Base-by-base conservation (phyloP, 2,329 filamentous ascomycete species). In the Lachnum nothofagi region DNA sequence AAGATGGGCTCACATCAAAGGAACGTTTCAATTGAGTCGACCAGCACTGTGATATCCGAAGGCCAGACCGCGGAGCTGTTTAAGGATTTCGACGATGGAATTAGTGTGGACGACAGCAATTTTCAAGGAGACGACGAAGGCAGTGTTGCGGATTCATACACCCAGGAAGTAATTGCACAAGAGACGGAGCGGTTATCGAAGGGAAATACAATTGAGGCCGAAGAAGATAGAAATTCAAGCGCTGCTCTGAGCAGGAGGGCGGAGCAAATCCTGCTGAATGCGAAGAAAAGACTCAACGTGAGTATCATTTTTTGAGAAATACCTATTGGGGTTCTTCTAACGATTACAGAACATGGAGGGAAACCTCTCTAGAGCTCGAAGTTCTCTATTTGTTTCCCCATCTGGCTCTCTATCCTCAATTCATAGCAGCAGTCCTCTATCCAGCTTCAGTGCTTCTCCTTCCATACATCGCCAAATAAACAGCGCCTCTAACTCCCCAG, bases 251-350 rank as follows among this genome's bases (percentile, higher is more conserved):
- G 88, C 66, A 83, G 85, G 58, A 81, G 89, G 60, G 91, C 91
- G 1, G 91, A 96, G 65, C 77, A 91, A 63, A 96, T 96, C 63
- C 75, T 97, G 47, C 88, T 90, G 48, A 95, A 95, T 68, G 91
- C 91, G 25, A 96, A 96, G 71, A 85, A 83, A 66, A 79, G 90
- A 59, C 74, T 97, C 53, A 93, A 88, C 64, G 89, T 94, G 75
- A 67, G 87, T 70, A 31, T 16, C 42, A 25, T 19, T 44, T 9
- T 34, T 22, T 25, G 23, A 23, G 27, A n/a, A n/a, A n/a, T n/a
- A n/a, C n/a, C 19, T 20, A 27, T 9, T 25, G 23, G 10, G 16
- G 14, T 46, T 29, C 48, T 49, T 35, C 54, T 63, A 42, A 61
- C 47, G 22, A 24, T 34, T 48, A 19, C 65, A 94, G 89, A 86